Evolutionary conservation across 495 filamentous ascomycete genomes (phyloP).

Genomic region (Lasiosphaeriaceae sp.): DNA sequence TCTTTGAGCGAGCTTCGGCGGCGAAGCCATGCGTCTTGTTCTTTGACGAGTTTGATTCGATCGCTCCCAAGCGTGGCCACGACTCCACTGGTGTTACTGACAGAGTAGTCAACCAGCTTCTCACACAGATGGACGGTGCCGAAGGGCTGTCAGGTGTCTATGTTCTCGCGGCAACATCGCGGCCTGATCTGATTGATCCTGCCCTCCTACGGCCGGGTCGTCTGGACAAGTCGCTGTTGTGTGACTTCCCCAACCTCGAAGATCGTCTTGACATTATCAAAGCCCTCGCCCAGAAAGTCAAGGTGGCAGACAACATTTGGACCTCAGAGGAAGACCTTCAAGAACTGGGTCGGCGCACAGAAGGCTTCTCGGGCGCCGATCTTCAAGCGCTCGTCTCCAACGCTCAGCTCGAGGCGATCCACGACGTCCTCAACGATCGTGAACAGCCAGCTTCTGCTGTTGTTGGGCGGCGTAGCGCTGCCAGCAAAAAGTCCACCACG

Average conservation of each 20-base stretch:
- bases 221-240: constrained; percentile 85
- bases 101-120: constrained; percentile 94
- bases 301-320: constrained; percentile 59
- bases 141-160: constrained; percentile 93
- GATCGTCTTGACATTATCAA: constrained; percentile 85
- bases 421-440: constrained; percentile 75
- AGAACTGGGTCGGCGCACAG: constrained; percentile 72
- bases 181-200: constrained; percentile 92
- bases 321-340: constrained; percentile 44
- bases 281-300: constrained; percentile 75
- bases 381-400: constrained; percentile 94
- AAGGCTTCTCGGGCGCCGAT: constrained; percentile 94
- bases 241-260: constrained; percentile 73
- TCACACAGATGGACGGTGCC: constrained; percentile 98
- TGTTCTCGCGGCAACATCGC: constrained; percentile 85
- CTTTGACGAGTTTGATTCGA: constrained; percentile 97
- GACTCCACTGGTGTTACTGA: constrained; percentile 96
- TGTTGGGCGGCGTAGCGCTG: constrained; percentile 9
- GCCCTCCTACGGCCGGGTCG: constrained; percentile 85
- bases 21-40: constrained; percentile 90
- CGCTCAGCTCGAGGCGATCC: constrained; percentile 93
- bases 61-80: constrained; percentile 94
- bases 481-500: constrained; percentile 29
- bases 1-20: constrained; percentile 87
- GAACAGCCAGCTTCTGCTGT: constrained; percentile 20